phyloP scores from a whole-genome alignment of 2,329 filamentous ascomycete species.

The Pseudocercospora vitis region DNA sequence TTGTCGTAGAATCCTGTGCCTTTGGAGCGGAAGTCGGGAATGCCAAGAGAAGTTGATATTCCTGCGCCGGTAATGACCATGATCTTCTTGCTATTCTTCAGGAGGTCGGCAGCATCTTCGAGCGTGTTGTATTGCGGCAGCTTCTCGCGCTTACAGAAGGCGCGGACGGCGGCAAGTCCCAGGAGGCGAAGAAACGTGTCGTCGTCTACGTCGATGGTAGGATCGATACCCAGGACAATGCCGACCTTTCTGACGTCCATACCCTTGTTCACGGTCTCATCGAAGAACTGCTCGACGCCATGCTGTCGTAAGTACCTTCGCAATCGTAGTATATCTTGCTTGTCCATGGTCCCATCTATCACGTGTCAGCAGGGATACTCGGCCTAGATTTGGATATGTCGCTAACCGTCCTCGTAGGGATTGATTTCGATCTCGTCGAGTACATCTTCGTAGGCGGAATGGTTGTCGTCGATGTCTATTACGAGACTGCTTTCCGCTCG shows the following conservation, averaged over 20 bases:
- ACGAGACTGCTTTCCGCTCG: not conserved
- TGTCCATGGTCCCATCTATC: slow-evolving; percentile 20
- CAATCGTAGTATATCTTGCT: slow-evolving; percentile 15
- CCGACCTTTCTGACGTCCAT: slow-evolving; percentile 80
- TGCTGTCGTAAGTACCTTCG: slow-evolving; percentile 61
- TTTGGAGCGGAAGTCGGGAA: slow-evolving; percentile 94
- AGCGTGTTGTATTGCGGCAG: slow-evolving; percentile 77
- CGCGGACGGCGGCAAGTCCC: slow-evolving; percentile 73
- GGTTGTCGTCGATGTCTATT: slow-evolving; percentile 10
- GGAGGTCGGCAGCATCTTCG: slow-evolving; percentile 78
- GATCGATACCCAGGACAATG: slow-evolving; percentile 77
- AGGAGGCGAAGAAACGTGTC: slow-evolving; percentile 70
- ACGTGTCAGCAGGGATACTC: slow-evolving; percentile 12
- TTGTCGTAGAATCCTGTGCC: slow-evolving; percentile 88
- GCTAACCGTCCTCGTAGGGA: slow-evolving; percentile 8
- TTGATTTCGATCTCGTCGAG: slow-evolving; percentile 15
- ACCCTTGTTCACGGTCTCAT: slow-evolving; percentile 65
- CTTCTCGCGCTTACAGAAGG: slow-evolving; percentile 79
- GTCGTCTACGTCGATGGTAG: slow-evolving; percentile 67
- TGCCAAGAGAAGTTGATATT: slow-evolving; percentile 93
- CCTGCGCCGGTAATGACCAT: slow-evolving; percentile 93
- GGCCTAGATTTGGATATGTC: not conserved
- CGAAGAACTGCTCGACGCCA: slow-evolving; percentile 76
- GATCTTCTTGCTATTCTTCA: slow-evolving; percentile 76
- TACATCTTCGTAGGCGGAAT: slow-evolving; percentile 16